phyloP scores from a whole-genome alignment of 2,329 filamentous ascomycete genomes.

The Ambrosiella cleistominuta region DNA sequence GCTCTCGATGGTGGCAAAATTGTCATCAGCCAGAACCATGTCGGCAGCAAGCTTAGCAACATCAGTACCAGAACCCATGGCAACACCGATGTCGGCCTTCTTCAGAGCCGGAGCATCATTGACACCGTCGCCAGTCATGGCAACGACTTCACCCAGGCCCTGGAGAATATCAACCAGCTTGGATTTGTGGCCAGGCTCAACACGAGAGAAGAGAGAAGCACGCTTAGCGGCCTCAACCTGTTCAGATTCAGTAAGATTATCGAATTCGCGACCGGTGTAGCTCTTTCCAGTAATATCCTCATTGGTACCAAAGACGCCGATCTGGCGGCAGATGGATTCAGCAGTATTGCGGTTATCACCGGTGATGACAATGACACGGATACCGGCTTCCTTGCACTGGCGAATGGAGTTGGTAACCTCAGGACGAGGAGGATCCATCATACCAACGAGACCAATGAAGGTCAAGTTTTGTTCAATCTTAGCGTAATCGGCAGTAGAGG shows the following conservation, averaged over 20 bases:
- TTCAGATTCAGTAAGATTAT: constrained; percentile 59
- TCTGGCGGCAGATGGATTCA: constrained; percentile 92
- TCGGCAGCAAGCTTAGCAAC: constrained; percentile 92
- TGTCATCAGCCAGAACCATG: constrained; percentile 97
- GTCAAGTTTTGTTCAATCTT: constrained; percentile 89
- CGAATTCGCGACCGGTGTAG: constrained; percentile 88
- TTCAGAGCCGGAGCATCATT: constrained; percentile 96
- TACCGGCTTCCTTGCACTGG: constrained; percentile 83
- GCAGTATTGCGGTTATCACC: constrained; percentile 96
- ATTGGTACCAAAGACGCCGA: constrained; percentile 69
- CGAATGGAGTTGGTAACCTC: constrained; percentile 75
- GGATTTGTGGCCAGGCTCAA: constrained; percentile 93
- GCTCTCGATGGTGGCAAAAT: constrained; percentile 93
- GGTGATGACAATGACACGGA: constrained; percentile 93
- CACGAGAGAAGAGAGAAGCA: constrained; percentile 86
- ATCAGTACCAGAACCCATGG: constrained; percentile 96
- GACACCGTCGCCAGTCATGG: constrained; percentile 97
- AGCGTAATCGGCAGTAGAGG: constrained; percentile 67
- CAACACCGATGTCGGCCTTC: constrained; percentile 96
- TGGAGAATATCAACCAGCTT: constrained; percentile 93
- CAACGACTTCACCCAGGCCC: constrained; percentile 80
- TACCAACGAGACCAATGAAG: constrained; percentile 78
- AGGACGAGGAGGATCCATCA: constrained; percentile 89
- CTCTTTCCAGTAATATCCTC: constrained; percentile 85
- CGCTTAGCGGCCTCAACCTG: constrained; percentile 69